These are phyloP conservation scores for Leptomonas seymouri DNA, from an alignment of 208 protist genomes.

Conservation along the genomic window DNA sequence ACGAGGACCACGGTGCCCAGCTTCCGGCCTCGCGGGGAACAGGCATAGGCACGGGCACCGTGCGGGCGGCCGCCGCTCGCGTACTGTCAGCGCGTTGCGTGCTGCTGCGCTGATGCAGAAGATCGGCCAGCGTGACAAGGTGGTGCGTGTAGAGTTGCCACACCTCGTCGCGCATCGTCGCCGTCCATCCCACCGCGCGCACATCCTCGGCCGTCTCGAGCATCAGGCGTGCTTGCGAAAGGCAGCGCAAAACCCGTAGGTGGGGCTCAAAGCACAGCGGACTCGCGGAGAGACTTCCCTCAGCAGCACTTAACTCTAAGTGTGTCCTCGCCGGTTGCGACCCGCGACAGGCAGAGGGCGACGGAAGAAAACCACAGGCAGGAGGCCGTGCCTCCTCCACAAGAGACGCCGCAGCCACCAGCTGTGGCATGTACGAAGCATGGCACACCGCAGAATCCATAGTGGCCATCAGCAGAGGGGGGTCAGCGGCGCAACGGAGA, in stretches of 20 bases:
- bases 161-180: conserved; percentile 51
- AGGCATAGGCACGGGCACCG: background rate
- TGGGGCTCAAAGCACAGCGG: conserved; percentile 29
- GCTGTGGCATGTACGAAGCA: conserved; percentile 14
- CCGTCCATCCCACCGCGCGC: conserved; percentile 27
- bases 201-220: conserved; percentile 29
- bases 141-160: conserved; percentile 62
- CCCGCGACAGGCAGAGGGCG: conserved; percentile 25
- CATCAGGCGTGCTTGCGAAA: conserved; percentile 62
- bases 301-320: background rate
- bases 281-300: background rate
- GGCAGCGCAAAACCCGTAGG: conserved; percentile 42
- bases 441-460: conserved; percentile 22
- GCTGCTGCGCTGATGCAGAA: conserved; percentile 22
- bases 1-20: background rate
- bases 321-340: background rate
- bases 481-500: conserved; percentile 15
- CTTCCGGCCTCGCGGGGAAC: background rate
- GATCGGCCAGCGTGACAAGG: conserved; percentile 41
- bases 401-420: conserved; percentile 15
- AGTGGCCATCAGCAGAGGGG: conserved; percentile 5
- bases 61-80: background rate
- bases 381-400: conserved; percentile 21
- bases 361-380: conserved; percentile 8
- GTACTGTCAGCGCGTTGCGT: background rate